Conservation (phyloP, 306 rosid genomes). For the Glycyrrhiza uralensis region DNA sequence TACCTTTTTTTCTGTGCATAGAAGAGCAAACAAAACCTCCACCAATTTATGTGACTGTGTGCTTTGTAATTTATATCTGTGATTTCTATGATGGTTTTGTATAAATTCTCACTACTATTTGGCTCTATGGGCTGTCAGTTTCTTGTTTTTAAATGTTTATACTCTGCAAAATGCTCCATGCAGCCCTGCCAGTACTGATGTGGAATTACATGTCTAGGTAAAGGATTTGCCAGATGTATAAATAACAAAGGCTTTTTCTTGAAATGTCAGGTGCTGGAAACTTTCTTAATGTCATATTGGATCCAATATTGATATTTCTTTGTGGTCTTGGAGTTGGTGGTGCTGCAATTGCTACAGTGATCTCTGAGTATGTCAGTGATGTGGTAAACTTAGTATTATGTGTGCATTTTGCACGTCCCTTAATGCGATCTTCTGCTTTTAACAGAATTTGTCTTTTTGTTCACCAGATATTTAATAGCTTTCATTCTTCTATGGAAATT, state of each 20-base stretch:
- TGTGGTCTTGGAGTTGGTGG: constrained; percentile 74
- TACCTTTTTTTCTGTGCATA: not conserved
- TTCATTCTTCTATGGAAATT: constrained; percentile 76
- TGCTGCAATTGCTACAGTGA: constrained; percentile 85
- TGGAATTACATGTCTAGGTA: constrained; percentile 9
- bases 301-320: constrained; percentile 62
- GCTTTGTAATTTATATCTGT: not conserved
- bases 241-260: constrained; percentile 27
- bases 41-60: not conserved
- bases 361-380: constrained; percentile 86
- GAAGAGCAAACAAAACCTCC: constrained; percentile 1
- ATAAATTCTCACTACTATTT: not conserved
- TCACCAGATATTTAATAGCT: constrained; percentile 77
- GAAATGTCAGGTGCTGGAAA: constrained; percentile 68
- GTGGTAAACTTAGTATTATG: constrained; percentile 70
- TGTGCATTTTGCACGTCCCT: constrained; percentile 40
- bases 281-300: constrained; percentile 71
- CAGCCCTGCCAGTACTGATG: constrained; percentile 1
- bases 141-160: not conserved
- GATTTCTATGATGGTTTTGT: not conserved
- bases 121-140: not conserved
- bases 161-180: not conserved
- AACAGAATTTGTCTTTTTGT: constrained; percentile 26
- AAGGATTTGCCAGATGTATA: not conserved
- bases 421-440: constrained; percentile 21